A percentile compares a stretch with the other conserved stretches of the same genome.
phyloP scores from a whole-genome alignment of 257 asterid species.

The Ajuga chamaepitys region DNA sequence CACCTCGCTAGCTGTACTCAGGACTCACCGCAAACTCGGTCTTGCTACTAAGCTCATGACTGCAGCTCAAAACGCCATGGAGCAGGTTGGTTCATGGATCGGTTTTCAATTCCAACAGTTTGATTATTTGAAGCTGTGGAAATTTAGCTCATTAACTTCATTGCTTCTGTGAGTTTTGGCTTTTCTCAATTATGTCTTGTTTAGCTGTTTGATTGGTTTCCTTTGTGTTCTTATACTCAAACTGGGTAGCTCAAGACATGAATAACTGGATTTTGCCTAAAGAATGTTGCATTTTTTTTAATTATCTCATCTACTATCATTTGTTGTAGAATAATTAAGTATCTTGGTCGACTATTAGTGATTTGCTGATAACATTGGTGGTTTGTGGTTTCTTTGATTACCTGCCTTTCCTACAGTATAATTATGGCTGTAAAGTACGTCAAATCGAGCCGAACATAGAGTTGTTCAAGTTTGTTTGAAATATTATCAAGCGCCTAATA shows the following conservation, averaged over 20 bases:
- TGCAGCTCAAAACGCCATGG: constrained; percentile 94
- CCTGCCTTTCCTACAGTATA: background rate
- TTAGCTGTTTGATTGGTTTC: background rate
- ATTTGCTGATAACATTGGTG: background rate
- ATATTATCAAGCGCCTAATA: too few relatives aligned
- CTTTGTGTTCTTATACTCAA: background rate
- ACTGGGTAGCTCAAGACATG: background rate
- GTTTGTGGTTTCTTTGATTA: background rate
- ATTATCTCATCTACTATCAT: background rate
- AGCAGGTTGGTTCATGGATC: constrained; percentile 36
- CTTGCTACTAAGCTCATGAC: constrained; percentile 93
- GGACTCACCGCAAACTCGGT: constrained; percentile 90
- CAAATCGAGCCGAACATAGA: too few relatives aligned
- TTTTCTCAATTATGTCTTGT: background rate
- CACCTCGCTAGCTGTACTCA: constrained; percentile 85
- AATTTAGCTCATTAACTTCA: background rate
- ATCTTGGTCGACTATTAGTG: background rate
- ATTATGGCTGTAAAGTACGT: too few relatives aligned
- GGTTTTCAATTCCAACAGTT: too few relatives aligned
- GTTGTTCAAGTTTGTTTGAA: too few relatives aligned
- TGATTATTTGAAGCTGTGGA: background rate
- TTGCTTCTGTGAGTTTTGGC: too few relatives aligned
- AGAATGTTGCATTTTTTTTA: too few relatives aligned
- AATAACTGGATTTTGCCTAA: background rate
- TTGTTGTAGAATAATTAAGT: background rate